A percentile compares a stretch with the other conserved stretches of the same genome.
phyloP scores from a whole-genome alignment of 805 yeast genomes.

The Ogataea parapolymorpha region DNA sequence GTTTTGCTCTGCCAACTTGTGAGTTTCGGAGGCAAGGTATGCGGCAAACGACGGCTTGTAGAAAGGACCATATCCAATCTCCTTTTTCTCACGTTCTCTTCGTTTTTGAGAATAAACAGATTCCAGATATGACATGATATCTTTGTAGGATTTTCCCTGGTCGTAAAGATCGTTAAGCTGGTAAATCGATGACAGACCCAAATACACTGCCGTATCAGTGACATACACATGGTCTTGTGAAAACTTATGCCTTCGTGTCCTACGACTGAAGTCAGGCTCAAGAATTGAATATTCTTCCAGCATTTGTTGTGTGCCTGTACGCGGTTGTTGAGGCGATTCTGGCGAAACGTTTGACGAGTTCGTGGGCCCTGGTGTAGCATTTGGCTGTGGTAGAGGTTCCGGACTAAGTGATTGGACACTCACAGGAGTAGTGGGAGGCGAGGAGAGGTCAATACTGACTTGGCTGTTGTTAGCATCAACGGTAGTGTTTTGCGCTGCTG shows the following conservation, averaged over 20 bases:
- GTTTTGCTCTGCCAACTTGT: constrained; percentile 5
- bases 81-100: constrained; percentile 23
- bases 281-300: background rate
- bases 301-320: constrained; percentile 6
- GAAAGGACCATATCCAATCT: constrained; percentile 31
- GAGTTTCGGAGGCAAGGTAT: constrained; percentile 22
- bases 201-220: constrained; percentile 32
- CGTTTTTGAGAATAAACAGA: constrained; percentile 23
- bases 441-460: background rate
- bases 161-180: constrained; percentile 30
- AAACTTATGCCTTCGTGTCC: constrained; percentile 30
- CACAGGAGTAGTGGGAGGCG: background rate
- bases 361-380: background rate
- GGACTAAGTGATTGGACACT: background rate
- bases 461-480: constrained; percentile 1
- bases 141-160: constrained; percentile 27
- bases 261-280: constrained; percentile 8
- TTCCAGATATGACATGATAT: constrained; percentile 29
- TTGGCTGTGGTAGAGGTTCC: background rate
- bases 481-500: background rate
- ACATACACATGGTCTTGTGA: constrained; percentile 36
- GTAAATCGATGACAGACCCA: constrained; percentile 31
- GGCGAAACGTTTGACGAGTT: too few species aligned
- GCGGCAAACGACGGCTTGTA: constrained; percentile 22
- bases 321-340: background rate